Conservation (phyloP, 176 grass and related monocot species). For the Oryza officinalis region DNA sequence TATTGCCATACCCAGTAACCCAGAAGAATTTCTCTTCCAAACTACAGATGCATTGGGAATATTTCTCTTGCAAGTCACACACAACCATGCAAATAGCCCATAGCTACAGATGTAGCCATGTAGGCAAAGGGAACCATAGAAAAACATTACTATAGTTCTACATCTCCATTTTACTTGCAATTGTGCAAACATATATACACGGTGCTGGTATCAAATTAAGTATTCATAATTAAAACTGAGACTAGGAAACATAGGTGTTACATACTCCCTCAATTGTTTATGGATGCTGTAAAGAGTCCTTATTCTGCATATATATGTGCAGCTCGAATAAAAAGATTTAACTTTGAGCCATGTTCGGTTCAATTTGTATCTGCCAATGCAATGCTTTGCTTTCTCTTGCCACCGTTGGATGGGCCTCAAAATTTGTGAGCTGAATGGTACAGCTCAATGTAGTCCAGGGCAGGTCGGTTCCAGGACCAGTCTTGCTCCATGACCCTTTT, state of each 20-base stretch:
- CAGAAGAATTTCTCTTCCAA: too few species aligned
- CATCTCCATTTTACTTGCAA: neutral
- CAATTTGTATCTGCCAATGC: neutral
- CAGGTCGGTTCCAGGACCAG: slow-evolving; percentile 91
- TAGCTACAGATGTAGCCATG: too few species aligned
- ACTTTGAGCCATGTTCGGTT: neutral
- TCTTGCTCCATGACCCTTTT: slow-evolving; percentile 92
- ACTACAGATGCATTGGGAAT: too few species aligned
- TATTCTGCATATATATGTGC: neutral
- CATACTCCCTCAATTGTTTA: neutral
- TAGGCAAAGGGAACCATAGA: neutral
- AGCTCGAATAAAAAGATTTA: neutral
- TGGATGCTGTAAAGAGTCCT: neutral
- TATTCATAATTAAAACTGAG: neutral
- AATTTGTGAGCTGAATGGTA: slow-evolving; percentile 63
- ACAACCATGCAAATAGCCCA: neutral
- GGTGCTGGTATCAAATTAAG: neutral
- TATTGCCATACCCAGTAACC: neutral
- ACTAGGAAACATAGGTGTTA: neutral
- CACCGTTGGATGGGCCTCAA: neutral
- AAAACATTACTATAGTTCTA: neutral
- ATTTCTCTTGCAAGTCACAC: neutral
- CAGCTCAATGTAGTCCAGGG: slow-evolving; percentile 85
- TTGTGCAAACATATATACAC: neutral
- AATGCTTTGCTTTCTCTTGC: neutral